Evolutionary conservation across 2,329 filamentous ascomycete genomes (phyloP).

Genomic region (Colletotrichum sp.): DNA sequence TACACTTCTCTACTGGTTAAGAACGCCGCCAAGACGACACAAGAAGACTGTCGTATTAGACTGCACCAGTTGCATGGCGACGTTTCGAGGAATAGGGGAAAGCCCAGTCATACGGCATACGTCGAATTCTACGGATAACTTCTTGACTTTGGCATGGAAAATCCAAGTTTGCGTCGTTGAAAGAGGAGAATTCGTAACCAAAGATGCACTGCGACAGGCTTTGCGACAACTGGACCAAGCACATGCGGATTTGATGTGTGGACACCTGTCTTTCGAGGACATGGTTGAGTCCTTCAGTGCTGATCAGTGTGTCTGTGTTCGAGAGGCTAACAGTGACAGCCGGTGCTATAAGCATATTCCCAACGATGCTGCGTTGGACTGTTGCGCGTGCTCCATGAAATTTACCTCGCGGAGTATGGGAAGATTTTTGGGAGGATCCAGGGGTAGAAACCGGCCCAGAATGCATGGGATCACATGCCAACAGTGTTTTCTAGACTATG

Average conservation of each 20-base stretch:
- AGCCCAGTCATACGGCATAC: neutral
- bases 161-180: neutral
- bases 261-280: neutral
- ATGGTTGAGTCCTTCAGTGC: neutral
- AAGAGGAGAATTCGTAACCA: neutral
- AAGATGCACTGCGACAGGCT: neutral
- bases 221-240: neutral
- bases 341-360: neutral
- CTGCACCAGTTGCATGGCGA: neutral
- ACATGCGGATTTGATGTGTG: neutral
- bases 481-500: neutral
- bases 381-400: neutral
- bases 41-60: fast-evolving
- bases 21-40: fast-evolving
- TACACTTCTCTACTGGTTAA: neutral
- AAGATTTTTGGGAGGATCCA: neutral
- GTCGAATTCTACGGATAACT: fast-evolving
- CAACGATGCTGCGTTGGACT: fast-evolving
- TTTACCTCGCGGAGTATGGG: neutral
- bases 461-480: neutral
- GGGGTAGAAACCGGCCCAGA: neutral
- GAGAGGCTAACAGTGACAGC: neutral
- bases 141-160: neutral
- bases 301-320: neutral
- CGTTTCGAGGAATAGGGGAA: neutral